Evolutionary conservation across 805 yeast species (phyloP), one percentile per base, ranked within the genome.

Genomic region (Candida sakaeoensis): DNA sequence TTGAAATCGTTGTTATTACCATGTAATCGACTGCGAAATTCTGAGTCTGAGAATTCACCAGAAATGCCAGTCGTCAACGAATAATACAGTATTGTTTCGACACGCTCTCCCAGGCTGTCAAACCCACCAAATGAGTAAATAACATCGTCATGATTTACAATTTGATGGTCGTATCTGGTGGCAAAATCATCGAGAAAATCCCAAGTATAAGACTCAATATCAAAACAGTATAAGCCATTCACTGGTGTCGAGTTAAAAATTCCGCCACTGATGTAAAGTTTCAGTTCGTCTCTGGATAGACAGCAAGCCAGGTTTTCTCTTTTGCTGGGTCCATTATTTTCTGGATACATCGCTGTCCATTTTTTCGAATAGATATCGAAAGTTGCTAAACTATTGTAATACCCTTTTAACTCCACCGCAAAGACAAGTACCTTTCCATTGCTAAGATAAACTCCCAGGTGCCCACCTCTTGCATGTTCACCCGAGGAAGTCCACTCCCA

Each of bases 91-190:
- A 75, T 57, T 5, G 46, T 37, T 23, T 61, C 61, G 8, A 74
- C 74, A 44, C 74, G 77, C 39, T 69, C 78, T 81, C 76, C 77
- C 26, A 74, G 74, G 27, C 62, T 63, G 13, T 78, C 70, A 33
- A 79, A 53, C 0, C 85, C 84, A 10, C 84, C 82, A 58, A 79
- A 77, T 1, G 80, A 65, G 71, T 74, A 79, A n/a, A 79, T 59
- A 50, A 71, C 73, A 47, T 68, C 65, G 25, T 68, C 65, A 40
- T 62, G 57, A 38, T 65, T 64, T 2, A 72, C 55, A 8, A 77
- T 66, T 31, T 54, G 63, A 45, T 79, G 85, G 46, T 76, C 80
- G 49, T 76, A 77, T 17, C 83, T 53, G 9, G 66, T 55, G 12
- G 70, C 73, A 55, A 78, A 79, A 32, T 55, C 55, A 10, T 67